Base-by-base conservation (phyloP, 2,329 filamentous ascomycete species). In the Aureobasidium melanogenum region DNA sequence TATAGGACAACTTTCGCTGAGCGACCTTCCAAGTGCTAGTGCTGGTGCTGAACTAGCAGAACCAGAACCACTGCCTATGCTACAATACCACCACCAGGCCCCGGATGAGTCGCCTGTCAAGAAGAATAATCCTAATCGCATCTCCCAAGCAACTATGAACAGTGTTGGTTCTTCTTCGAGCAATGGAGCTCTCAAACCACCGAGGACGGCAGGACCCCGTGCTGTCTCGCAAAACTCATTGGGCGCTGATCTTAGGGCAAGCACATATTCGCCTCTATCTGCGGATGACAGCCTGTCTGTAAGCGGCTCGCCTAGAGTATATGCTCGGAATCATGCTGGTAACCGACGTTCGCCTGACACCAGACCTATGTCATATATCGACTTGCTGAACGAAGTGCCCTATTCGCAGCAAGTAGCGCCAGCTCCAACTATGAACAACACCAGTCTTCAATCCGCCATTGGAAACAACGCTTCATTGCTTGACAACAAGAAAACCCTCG, bases 391-490 rank as follows among this genome's bases (percentile, higher is more conserved):
- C 63, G 70, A 83, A 64, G 76, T 84, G 2, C 89, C 89, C 0
- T 96, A 95, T 71, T 89, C 89, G 26, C 91, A 95, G 73, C 89
- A 89, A 62, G 84, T 75, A 73, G 90, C 75, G 69, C 89, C 77
- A 70, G 77, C 78, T 7, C 75, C 79, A 39, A 78, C 83, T 30
- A 80, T 96, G 63, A 89, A 95, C 73, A 97, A 97, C 71, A 85
- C 88, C 12, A 83, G 88, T 64, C 78, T 99, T 52, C 87, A 90
- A 63, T 85, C 82, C 61, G 86, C 84, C 17, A 86, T 99, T 26
- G 94, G 94, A 47, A 88, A 85, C 70, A 96, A 96, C 76, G 93
- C 93, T 3, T 96, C 92, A 22, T 81, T 99, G 14, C 82, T 99
- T 32, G 92, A 91, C 69, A 88, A 90, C 36, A 89, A 93, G 71